phyloP scores from a whole-genome alignment of 805 yeast genomes.

The Aciculoconidium aculeatum region DNA sequence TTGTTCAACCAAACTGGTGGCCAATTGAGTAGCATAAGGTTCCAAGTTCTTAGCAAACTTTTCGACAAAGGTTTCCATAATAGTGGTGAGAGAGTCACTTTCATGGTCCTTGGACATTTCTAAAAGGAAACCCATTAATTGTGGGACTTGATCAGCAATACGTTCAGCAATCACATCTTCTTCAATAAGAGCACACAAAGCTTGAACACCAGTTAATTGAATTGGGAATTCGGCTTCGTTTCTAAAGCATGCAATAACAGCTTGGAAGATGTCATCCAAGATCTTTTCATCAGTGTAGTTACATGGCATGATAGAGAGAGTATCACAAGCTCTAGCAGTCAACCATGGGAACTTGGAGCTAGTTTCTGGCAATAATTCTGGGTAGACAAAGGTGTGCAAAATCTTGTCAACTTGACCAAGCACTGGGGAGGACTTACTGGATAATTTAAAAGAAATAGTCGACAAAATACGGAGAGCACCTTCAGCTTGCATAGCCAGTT shows the following conservation, averaged over 20 bases:
- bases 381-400: constrained; percentile 33
- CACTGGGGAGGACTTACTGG: constrained; percentile 31
- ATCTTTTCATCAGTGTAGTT: constrained; percentile 28
- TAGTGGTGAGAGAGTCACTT: constrained; percentile 37
- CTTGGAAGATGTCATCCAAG: constrained; percentile 36
- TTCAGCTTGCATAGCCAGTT: constrained; percentile 32
- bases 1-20: constrained; percentile 61
- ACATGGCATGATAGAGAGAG: constrained; percentile 35
- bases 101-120: constrained; percentile 41
- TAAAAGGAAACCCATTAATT: constrained; percentile 37
- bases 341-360: constrained; percentile 31
- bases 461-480: constrained; percentile 39
- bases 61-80: constrained; percentile 42
- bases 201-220: constrained; percentile 48
- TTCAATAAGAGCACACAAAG: constrained; percentile 41
- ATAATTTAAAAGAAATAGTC: constrained; percentile 35
- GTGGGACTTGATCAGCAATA: constrained; percentile 39
- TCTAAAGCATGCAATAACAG: constrained; percentile 35
- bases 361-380: constrained; percentile 31
- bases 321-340: constrained; percentile 43
- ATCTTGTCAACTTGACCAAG: constrained; percentile 35
- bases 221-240: constrained; percentile 42
- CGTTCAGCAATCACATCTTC: constrained; percentile 41
- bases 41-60: constrained; percentile 37
- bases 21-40: constrained; percentile 66